These are phyloP conservation scores for Fomitopsis palustris DNA, from an alignment of 1,284 basidiomycete genomes.

Conservation along the genomic window DNA sequence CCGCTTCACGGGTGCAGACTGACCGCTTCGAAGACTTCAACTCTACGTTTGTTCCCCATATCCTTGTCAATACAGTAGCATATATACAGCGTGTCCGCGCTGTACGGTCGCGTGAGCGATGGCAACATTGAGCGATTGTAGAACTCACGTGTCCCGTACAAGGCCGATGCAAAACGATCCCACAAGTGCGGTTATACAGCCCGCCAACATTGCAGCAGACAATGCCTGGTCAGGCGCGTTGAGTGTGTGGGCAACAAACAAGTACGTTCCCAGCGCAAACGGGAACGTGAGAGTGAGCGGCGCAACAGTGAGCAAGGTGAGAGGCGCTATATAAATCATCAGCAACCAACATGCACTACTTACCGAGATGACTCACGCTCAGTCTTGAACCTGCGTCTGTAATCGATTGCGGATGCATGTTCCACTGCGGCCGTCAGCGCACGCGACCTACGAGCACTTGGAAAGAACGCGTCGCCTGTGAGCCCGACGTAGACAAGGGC, in stretches of 20 bases:
- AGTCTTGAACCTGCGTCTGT: conserved; percentile 46
- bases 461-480: conserved; percentile 83
- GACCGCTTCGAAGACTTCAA: conserved; percentile 71
- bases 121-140: not conserved
- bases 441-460: conserved; percentile 65
- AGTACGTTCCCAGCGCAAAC: conserved; percentile 78
- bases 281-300: conserved; percentile 79
- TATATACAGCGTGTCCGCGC: conserved; percentile 81
- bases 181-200: conserved; percentile 77
- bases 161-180: conserved; percentile 81
- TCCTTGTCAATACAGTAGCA: conserved; percentile 89
- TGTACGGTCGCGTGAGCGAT: conserved; percentile 15
- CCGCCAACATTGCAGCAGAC: conserved; percentile 74
- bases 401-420: conserved; percentile 33
- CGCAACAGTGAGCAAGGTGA: conserved; percentile 75
- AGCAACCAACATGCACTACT: not conserved
- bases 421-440: conserved; percentile 52
- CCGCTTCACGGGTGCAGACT: conserved; percentile 27
- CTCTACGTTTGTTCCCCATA: conserved; percentile 55
- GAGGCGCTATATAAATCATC: conserved; percentile 43
- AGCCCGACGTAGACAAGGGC: conserved; percentile 85
- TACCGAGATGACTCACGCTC: conserved; percentile 46
- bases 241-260: conserved; percentile 85
- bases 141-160: conserved; percentile 70
- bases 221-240: conserved; percentile 76